These are phyloP conservation scores for Sporothrix dimorphospora DNA, from an alignment of 2,329 filamentous ascomycete species.

Conservation along the genomic window DNA sequence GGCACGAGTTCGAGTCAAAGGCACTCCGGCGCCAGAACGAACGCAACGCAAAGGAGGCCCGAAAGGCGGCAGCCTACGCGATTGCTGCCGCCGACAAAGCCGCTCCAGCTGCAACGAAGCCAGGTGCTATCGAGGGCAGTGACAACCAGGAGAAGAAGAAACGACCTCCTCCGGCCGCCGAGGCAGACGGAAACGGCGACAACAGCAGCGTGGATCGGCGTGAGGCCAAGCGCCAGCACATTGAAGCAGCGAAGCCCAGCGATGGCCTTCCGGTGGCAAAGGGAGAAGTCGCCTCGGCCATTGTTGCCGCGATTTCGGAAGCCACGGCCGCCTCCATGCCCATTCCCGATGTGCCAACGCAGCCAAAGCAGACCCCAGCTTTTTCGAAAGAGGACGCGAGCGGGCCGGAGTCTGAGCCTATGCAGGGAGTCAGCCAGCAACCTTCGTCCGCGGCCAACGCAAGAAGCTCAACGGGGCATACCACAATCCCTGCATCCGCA, in stretches of 20 bases:
- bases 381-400: neutral
- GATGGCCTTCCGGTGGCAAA: neutral
- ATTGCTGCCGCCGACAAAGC: neutral
- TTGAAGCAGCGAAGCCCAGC: slow-evolving; percentile 29
- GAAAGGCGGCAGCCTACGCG: slow-evolving; percentile 40
- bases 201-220: slow-evolving; percentile 4
- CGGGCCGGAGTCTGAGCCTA: neutral
- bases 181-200: neutral
- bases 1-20: slow-evolving; percentile 99
- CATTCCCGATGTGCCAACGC: neutral
- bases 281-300: neutral
- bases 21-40: slow-evolving; percentile 89
- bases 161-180: slow-evolving; percentile 29
- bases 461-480: neutral
- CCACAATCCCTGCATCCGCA: too few species aligned
- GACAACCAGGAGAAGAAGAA: slow-evolving; percentile 35
- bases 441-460: neutral
- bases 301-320: slow-evolving; percentile 2
- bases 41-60: slow-evolving; percentile 60
- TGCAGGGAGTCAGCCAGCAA: neutral
- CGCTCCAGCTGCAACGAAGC: neutral
- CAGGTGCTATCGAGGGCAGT: neutral
- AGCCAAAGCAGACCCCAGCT: slow-evolving; percentile 11
- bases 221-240: slow-evolving; percentile 37
- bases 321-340: neutral